Conservation (phyloP, 2,329 filamentous ascomycete species). For the Diaporthe australafricana region DNA sequence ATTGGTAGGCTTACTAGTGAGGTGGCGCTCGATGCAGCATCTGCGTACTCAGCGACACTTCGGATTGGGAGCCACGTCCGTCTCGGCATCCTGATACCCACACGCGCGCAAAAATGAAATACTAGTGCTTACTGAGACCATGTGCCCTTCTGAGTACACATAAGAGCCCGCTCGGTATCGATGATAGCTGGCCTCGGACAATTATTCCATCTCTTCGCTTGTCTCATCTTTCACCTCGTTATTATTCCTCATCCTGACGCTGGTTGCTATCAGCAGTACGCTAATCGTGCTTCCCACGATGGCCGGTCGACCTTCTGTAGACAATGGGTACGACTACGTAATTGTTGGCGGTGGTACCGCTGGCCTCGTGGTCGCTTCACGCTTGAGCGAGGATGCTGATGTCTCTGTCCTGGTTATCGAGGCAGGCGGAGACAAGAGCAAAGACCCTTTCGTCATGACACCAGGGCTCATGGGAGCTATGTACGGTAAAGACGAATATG, state of each 20-base stretch:
- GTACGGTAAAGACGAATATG: conserved; percentile 51
- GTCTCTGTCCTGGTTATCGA: conserved; percentile 54
- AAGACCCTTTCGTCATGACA: conserved; percentile 50
- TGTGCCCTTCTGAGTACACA: no score
- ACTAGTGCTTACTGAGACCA: no score
- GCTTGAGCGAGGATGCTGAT: conserved; percentile 51
- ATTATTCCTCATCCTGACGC: not conserved
- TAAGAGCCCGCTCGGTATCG: no score
- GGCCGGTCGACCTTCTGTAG: not conserved
- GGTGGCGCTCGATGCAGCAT: no score
- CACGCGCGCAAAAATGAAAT: no score
- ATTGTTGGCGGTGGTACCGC: conserved; percentile 61
- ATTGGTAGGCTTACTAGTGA: no score
- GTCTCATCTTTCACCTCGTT: not conserved
- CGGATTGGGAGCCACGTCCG: no score
- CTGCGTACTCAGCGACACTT: no score
- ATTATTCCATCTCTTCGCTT: not conserved
- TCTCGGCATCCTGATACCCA: no score
- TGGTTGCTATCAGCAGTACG: not conserved
- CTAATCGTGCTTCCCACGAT: not conserved
- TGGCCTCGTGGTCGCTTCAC: conserved; percentile 58
- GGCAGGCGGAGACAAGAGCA: conserved; percentile 48
- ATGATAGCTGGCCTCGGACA: no score
- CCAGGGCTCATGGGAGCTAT: conserved; percentile 49
- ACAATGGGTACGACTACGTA: conserved; percentile 55